A percentile compares a stretch with the other conserved stretches of the same genome.
These are phyloP conservation scores for Chytriomyces sp. DNA, from an alignment of 192 early-diverging fungal species.

Conservation along the genomic window DNA sequence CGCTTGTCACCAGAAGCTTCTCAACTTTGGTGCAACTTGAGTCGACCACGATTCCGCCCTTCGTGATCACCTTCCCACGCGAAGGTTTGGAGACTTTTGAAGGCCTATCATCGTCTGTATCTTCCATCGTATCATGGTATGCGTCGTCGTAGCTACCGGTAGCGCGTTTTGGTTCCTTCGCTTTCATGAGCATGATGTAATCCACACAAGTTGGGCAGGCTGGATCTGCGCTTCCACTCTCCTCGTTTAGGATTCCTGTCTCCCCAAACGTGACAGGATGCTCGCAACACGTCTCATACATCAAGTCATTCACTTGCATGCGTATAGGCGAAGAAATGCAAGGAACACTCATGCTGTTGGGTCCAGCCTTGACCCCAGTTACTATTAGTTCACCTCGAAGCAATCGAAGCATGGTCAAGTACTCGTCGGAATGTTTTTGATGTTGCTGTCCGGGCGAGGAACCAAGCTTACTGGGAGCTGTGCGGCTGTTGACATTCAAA, in stretches of 20 bases:
- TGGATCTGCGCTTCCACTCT: neutral
- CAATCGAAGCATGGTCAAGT: constrained; percentile 31
- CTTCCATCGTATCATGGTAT: neutral
- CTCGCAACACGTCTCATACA: constrained; percentile 61
- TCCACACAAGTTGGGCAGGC: neutral
- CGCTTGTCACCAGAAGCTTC: constrained; percentile 27
- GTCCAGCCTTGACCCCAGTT: neutral
- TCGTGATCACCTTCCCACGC: neutral
- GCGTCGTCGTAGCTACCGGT: neutral
- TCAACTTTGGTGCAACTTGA: constrained; percentile 24
- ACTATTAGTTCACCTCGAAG: constrained; percentile 31
- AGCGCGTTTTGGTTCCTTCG: neutral
- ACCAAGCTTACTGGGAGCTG: constrained; percentile 8
- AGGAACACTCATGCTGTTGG: neutral
- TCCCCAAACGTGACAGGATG: constrained; percentile 86
- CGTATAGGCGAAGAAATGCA: constrained; percentile 19
- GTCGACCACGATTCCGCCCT: neutral
- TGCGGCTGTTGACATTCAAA: constrained; percentile 68
- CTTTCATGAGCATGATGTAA: neutral
- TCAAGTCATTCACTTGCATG: constrained; percentile 48
- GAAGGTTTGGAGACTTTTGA: neutral
- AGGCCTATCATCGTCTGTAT: neutral
- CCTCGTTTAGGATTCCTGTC: constrained; percentile 22
- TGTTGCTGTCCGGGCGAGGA: neutral
- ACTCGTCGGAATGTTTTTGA: constrained; percentile 37